phyloP scores from a whole-genome alignment of 441 rosid species.

The Pelargonium exstipulatum region DNA sequence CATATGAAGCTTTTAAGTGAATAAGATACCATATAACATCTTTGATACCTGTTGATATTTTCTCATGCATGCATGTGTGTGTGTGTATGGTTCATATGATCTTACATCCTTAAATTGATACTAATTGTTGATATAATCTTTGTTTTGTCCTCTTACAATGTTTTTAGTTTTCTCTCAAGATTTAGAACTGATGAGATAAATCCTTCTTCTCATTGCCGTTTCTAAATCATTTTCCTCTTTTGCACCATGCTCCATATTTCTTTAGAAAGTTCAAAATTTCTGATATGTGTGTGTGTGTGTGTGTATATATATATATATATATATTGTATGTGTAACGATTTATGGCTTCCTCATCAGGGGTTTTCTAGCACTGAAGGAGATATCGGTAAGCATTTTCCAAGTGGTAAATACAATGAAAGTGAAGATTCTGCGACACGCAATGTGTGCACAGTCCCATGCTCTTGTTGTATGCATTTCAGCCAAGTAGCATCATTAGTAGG shows the following conservation, averaged over 20 bases:
- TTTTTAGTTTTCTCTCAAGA: no score
- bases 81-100: neutral
- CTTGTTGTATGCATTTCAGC: conserved; percentile 15
- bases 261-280: no score
- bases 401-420: conserved; percentile 12
- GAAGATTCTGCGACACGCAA: conserved; percentile 20
- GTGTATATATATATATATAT: no score
- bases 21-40: no score
- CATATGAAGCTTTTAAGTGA: neutral
- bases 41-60: no score
- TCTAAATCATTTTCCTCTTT: no score
- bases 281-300: no score
- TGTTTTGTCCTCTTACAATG: neutral
- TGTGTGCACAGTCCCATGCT: conserved; percentile 17
- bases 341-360: conserved; percentile 17
- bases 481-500: conserved; percentile 17
- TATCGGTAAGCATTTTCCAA: conserved; percentile 6
- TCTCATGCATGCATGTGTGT: no score
- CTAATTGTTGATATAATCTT: neutral
- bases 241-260: no score
- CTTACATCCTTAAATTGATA: neutral
- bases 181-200: no score
- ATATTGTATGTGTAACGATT: neutral
- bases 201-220: no score
- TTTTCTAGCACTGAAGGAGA: conserved; percentile 17